These are phyloP conservation scores for Brassica juncea DNA, from an alignment of 345 rosid species.

Conservation along the genomic window DNA sequence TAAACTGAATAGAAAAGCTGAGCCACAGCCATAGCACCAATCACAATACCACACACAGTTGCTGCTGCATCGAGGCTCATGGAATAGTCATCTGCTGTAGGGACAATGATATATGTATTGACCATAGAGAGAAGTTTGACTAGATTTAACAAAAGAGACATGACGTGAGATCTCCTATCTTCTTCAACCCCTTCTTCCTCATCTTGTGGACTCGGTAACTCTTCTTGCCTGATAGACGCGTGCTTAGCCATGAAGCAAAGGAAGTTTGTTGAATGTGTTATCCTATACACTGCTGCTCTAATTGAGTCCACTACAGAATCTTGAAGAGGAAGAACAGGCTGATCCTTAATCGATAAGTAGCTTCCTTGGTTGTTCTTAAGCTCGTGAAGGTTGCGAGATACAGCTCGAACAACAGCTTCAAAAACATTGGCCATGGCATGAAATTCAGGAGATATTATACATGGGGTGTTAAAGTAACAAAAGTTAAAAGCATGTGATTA, in stretches of 20 bases:
- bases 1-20: conserved; percentile 92
- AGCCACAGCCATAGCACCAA: conserved; percentile 98
- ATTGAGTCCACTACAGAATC: conserved; percentile 84
- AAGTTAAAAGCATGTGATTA: too few species aligned
- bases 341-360: conserved; percentile 90
- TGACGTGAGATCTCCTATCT: conserved; percentile 79
- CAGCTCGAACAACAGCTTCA: conserved; percentile 85
- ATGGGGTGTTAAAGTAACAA: too few species aligned
- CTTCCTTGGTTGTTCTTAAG: conserved; percentile 94
- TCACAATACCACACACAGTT: conserved; percentile 92
- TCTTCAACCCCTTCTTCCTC: conserved; percentile 64
- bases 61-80: conserved; percentile 92
- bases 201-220: conserved; percentile 71
- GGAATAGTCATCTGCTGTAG: conserved; percentile 94
- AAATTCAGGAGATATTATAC: too few species aligned
- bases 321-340: conserved; percentile 77
- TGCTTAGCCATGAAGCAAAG: conserved; percentile 86
- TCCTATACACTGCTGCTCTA: conserved; percentile 85
- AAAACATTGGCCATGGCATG: too few species aligned
- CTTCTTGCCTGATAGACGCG: conserved; percentile 91
- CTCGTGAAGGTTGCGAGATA: conserved; percentile 95
- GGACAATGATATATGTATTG: conserved; percentile 89
- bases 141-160: conserved; percentile 84
- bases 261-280: conserved; percentile 84
- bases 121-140: conserved; percentile 94